Evolutionary conservation across 78 protist genomes (phyloP), one percentile per base, ranked within the genome.

Genomic region (Dictyostelium brefeldianum): DNA sequence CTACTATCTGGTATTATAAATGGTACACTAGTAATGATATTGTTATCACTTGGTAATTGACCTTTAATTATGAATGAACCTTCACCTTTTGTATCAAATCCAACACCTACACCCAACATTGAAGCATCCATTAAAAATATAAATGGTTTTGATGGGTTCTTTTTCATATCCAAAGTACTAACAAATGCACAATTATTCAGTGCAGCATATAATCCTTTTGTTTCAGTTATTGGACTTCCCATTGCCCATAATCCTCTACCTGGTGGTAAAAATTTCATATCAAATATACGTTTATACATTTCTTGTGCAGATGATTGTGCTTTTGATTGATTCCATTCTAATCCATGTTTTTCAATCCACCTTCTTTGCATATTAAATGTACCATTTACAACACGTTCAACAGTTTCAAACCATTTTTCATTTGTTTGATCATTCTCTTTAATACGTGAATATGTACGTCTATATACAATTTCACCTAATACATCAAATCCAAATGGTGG

Each of bases 21-120:
- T 6, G 5, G 4, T 15, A 0, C 25, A 31, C 0, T 56, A 22
- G 5, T 56, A 22, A 2, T 56, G 64, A 6, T 56, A 22, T 56
- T 56, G 64, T 14, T 56, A 36, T 36, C 43, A 36, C 1, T 36
- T 20, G 2, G 17, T 22, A 50, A 67, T 27, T 83, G 91, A 12
- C 92, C 95, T 50, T 92, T 92, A 29, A 95, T 47, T 11, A 36
- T 29, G 67, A 87, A 18, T 20, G 69, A 74, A 56, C 59, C 56
- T 5, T 96, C 97, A 59, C 97, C 98, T n/a, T 64, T 27, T 36
- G 96, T 91, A 69, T 96, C 97, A 25, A 97, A 97, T 18, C 98
- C 98, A 1, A 95, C 96, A 18, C 98, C 98, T 5, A 97, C 97
- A 22, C 98, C 99, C 64, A 98, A 82, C 98, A 98, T 97, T 51